Percentiles rank a stretch among this genome's conserved stretches.
Evolutionary conservation across 768 basidiomycete species (phyloP).

Genomic region (Naganishia vishniacii): DNA sequence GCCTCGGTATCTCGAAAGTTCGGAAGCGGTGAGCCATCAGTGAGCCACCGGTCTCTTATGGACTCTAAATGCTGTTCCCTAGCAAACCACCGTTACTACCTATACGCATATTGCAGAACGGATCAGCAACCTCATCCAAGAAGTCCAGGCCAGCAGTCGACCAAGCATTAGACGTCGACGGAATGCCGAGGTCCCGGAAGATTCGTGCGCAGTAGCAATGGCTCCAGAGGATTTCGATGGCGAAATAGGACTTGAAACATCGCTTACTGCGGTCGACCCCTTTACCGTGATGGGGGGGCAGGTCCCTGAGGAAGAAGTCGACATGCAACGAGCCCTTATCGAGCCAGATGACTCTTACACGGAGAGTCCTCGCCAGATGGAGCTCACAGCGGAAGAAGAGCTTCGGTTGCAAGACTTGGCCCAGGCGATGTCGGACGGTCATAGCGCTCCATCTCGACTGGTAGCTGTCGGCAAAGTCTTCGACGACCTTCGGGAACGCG

Average conservation of each 20-base stretch:
- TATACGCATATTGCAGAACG: too few species aligned
- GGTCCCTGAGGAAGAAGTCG: constrained; percentile 24
- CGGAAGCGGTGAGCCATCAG: too few species aligned
- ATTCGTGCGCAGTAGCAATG: background rate
- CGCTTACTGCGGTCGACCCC: background rate
- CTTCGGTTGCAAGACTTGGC: constrained; percentile 6
- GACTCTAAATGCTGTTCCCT: too few species aligned
- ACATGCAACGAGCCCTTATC: constrained; percentile 5
- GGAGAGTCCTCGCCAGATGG: constrained; percentile 38
- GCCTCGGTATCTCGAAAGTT: too few species aligned
- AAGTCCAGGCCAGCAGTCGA: constrained; percentile 12
- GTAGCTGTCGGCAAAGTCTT: background rate
- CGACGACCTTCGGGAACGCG: background rate
- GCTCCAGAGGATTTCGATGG: background rate
- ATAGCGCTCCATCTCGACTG: background rate
- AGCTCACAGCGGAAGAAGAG: constrained; percentile 30
- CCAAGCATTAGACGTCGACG: background rate
- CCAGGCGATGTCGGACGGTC: background rate
- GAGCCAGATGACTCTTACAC: constrained; percentile 25
- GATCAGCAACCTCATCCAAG: background rate
- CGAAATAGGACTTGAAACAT: background rate
- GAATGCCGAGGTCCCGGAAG: background rate
- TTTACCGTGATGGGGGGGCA: background rate
- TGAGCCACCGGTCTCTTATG: too few species aligned
- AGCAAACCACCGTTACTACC: too few species aligned